Base-by-base conservation (phyloP, 73 alveolate species). In the Effrenium voratum region DNA sequence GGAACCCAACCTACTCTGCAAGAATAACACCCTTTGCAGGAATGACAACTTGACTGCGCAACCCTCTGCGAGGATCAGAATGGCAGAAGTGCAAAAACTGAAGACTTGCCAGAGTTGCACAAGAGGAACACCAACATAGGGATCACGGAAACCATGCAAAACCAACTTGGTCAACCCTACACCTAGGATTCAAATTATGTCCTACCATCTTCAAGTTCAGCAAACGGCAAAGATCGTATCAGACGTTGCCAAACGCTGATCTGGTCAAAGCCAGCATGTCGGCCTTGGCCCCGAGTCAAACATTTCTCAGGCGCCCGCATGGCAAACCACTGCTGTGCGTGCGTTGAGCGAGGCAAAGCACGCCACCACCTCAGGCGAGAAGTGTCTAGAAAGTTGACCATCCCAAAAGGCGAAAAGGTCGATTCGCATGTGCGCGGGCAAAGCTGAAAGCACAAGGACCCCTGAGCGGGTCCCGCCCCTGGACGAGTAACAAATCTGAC, bases 261-360 rank as follows among this genome's bases (percentile, higher is more conserved):
- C 76, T 13, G 30, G 15, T 4, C 15, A 60, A 6, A 13, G 15
- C 76, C n/a, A n/a, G n/a, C n/a, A n/a, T 6, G 15, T 38, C 38
- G 30, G 34, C 76, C 19, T 3, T 60, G 15, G 8, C 76, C 30
- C 34, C 15, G 34, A 6, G 76, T 60, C 76, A 12, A 4, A 22
- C 19, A 6, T 22, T 60, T 60, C 76, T 22, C 38, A 22, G 76
- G 76, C 30, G 40, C 34, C n/a, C 36, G 76, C 93, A 75, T 82
- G 93, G 76, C 93, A 82, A 40, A 82, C 93, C 55, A 82, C 93
- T 2, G 93, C 93, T 50, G 93, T 82, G 10, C 93, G 40, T 5
- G 93, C 93, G 46, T 82, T 82, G 76, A 82, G 24, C 19, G 93
- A 82, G 34, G 93, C 66, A 52, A 82, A 82, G 76, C 93, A 82